Conservation (phyloP, 345 rosid species). For the Pugionium dolabratum region DNA sequence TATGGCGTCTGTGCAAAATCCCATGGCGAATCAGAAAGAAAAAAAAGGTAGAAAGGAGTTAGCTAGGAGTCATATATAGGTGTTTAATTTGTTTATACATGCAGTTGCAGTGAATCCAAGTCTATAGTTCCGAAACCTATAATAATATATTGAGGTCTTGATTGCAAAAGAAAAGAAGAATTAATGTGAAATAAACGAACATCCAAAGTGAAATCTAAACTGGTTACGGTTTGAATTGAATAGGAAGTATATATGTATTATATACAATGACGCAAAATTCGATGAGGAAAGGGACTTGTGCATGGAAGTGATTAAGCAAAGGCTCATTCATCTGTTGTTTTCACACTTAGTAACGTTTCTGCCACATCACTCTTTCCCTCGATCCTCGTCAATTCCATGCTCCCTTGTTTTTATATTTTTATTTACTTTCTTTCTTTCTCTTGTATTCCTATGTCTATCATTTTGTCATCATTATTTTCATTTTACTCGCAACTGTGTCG, state of each 20-base stretch:
- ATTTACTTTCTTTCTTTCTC: background rate
- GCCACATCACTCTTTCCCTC: constrained; percentile 48
- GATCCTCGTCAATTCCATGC: constrained; percentile 65
- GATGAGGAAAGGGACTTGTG: constrained; percentile 96
- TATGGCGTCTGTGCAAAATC: background rate
- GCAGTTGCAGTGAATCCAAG: constrained; percentile 24
- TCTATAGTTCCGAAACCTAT: background rate
- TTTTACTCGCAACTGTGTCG: constrained; percentile 27
- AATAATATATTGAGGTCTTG: background rate
- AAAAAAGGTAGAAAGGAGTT: constrained; percentile 3
- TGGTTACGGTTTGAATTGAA: constrained; percentile 19
- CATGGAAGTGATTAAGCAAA: constrained; percentile 78
- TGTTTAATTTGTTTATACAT: constrained; percentile 12
- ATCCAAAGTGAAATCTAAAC: constrained; percentile 9
- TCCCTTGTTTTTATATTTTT: background rate
- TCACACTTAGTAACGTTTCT: constrained; percentile 51
- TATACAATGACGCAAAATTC: constrained; percentile 47
- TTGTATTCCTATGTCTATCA: constrained; percentile 30
- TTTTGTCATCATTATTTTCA: constrained; percentile 34
- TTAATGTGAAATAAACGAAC: constrained; percentile 19
- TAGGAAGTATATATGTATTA: background rate
- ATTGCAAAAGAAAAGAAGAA: background rate
- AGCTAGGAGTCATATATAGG: background rate
- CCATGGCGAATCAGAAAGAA: background rate
- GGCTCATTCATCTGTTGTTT: constrained; percentile 84